phyloP scores from a whole-genome alignment of 768 basidiomycete species.

The Hygrophoropsis aurantiaca region DNA sequence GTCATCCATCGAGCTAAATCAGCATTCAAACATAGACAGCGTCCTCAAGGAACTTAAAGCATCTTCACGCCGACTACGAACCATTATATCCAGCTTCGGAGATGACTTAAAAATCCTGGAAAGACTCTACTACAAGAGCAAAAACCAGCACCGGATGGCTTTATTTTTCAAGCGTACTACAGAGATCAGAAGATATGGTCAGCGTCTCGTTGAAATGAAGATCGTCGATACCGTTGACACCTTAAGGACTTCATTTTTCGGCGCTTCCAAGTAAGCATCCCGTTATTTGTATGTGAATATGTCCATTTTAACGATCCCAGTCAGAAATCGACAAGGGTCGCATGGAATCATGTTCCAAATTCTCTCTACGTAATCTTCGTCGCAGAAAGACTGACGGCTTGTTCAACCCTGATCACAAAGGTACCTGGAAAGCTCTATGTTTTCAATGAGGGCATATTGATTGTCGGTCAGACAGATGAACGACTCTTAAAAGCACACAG shows the following conservation, averaged over 20 bases:
- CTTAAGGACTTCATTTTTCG: constrained; percentile 28
- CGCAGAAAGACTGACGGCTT: constrained; percentile 34
- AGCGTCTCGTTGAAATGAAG: constrained; percentile 26
- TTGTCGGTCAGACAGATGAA: constrained; percentile 39
- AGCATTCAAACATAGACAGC: constrained; percentile 47
- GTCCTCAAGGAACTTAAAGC: constrained; percentile 61
- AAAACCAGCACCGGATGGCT: constrained; percentile 71
- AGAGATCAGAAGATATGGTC: constrained; percentile 59
- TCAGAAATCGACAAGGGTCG: constrained; percentile 49
- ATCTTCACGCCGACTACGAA: constrained; percentile 51
- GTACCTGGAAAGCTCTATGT: constrained; percentile 24
- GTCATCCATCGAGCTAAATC: constrained; percentile 14
- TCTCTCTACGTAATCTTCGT: constrained; percentile 31
- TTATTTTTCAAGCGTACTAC: constrained; percentile 68
- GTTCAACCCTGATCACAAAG: constrained; percentile 44
- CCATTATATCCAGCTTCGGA: constrained; percentile 31
- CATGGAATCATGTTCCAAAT: constrained; percentile 66
- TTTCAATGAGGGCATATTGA: constrained; percentile 2
- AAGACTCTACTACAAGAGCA: constrained; percentile 74
- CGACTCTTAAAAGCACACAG: constrained; percentile 51
- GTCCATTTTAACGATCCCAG: constrained; percentile 27
- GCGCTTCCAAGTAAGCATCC: constrained; percentile 23
- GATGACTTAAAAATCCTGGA: constrained; percentile 63
- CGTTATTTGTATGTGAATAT: constrained; percentile 2
- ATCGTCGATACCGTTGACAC: constrained; percentile 20